These are phyloP conservation scores for Triticum monococcum DNA, from an alignment of 176 grass and related monocot species.

Conservation along the genomic window DNA sequence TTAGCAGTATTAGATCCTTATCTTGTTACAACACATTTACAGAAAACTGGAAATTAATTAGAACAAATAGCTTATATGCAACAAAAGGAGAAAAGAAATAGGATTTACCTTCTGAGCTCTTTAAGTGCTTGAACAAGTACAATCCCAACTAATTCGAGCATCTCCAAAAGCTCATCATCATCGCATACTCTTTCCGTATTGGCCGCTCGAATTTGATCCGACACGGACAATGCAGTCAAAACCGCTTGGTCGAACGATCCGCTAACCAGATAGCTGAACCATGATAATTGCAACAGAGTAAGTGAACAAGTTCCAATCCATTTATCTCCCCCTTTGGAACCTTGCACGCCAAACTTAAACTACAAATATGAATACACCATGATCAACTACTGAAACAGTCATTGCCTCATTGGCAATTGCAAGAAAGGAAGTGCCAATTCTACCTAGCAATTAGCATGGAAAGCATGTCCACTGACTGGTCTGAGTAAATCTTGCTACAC, in stretches of 20 bases:
- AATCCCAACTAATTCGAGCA: slow-evolving; percentile 44
- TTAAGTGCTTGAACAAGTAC: slow-evolving; percentile 52
- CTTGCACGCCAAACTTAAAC: background rate
- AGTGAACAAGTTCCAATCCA: background rate
- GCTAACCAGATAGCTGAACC: slow-evolving; percentile 39
- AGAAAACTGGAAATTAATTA: background rate
- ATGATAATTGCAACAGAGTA: background rate
- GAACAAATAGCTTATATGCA: background rate
- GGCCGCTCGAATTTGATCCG: background rate
- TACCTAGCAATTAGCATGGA: background rate
- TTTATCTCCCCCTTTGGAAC: background rate
- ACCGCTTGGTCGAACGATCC: slow-evolving; percentile 38
- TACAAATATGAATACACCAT: background rate
- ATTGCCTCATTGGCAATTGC: background rate
- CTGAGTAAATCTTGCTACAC: background rate
- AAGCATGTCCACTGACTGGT: background rate
- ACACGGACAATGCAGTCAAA: background rate
- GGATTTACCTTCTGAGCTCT: slow-evolving; percentile 44
- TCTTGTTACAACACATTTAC: background rate
- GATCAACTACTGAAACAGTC: background rate
- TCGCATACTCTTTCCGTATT: background rate
- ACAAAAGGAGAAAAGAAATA: background rate
- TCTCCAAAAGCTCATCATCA: slow-evolving; percentile 24
- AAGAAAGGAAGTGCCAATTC: background rate
- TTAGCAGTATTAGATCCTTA: background rate